phyloP scores from a whole-genome alignment of 2,329 filamentous ascomycete species.

The Phialophora chinensis region DNA sequence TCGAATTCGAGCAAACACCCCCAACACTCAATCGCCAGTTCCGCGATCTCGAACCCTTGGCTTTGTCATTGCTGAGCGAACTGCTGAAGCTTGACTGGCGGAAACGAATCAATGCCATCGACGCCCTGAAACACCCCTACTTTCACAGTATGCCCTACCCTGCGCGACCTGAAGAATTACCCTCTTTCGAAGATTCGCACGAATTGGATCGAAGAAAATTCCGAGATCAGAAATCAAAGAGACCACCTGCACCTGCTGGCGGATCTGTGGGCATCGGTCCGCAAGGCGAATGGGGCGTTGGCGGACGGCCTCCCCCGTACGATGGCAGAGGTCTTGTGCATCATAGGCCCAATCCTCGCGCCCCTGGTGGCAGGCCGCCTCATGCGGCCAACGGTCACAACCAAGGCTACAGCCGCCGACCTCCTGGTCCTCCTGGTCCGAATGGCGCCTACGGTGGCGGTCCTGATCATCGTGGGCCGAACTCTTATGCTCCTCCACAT shows the following conservation, averaged over 20 bases:
- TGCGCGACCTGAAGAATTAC: slow-evolving; percentile 83
- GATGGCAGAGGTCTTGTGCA: slow-evolving; percentile 41
- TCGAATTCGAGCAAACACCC: slow-evolving; percentile 63
- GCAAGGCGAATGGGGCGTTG: slow-evolving; percentile 62
- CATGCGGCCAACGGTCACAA: slow-evolving; percentile 38
- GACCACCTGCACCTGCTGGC: slow-evolving; percentile 89
- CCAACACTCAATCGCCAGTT: slow-evolving; percentile 77
- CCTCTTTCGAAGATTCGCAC: slow-evolving; percentile 90
- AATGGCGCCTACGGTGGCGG: slow-evolving; percentile 33
- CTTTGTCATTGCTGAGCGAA: slow-evolving; percentile 79
- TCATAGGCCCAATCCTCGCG: slow-evolving; percentile 46
- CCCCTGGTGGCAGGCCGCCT: slow-evolving; percentile 44
- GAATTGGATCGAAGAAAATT: slow-evolving; percentile 94
- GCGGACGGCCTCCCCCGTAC: slow-evolving; percentile 43
- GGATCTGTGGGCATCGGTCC: slow-evolving; percentile 80
- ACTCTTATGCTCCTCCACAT: slow-evolving; percentile 19
- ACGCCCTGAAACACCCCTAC: slow-evolving; percentile 90
- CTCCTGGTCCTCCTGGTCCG: slow-evolving; percentile 23
- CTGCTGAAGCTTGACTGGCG: slow-evolving; percentile 89
- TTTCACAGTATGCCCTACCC: slow-evolving; percentile 81
- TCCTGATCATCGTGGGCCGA: slow-evolving; percentile 30
- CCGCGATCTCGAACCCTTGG: slow-evolving; percentile 71
- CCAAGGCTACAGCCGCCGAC: slow-evolving; percentile 25
- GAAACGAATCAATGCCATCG: slow-evolving; percentile 86
- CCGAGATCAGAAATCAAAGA: slow-evolving; percentile 79